A percentile compares a stretch with the other conserved stretches of the same genome.
These are phyloP conservation scores for Pseudofabraea citricarpa DNA, from an alignment of 2,329 filamentous ascomycete genomes.

Conservation along the genomic window DNA sequence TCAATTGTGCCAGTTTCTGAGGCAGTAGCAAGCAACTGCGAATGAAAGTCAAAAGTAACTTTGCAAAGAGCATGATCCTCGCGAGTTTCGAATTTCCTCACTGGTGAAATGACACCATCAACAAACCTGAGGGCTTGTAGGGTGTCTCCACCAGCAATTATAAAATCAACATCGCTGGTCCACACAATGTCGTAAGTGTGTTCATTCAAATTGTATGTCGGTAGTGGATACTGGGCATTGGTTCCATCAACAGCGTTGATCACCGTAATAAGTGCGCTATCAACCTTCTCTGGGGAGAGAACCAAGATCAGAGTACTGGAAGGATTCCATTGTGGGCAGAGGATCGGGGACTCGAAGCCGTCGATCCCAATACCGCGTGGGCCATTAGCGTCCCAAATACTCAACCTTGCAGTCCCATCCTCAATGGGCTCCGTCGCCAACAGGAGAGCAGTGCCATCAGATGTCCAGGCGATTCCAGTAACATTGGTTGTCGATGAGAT, in stretches of 20 bases:
- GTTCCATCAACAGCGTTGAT: slow-evolving; percentile 29
- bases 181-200: slow-evolving; percentile 55
- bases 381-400: slow-evolving; percentile 52
- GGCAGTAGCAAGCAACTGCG: slow-evolving; percentile 51
- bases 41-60: slow-evolving; percentile 50
- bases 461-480: slow-evolving; percentile 57
- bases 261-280: slow-evolving; percentile 51
- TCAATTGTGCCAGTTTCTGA: slow-evolving; percentile 56
- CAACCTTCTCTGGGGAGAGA: slow-evolving; percentile 50
- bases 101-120: slow-evolving; percentile 39
- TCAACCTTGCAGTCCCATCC: slow-evolving; percentile 43
- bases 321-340: slow-evolving; percentile 58
- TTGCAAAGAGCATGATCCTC: slow-evolving; percentile 50
- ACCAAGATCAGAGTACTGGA: slow-evolving; percentile 49
- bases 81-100: slow-evolving; percentile 46
- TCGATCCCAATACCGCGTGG: slow-evolving; percentile 48
- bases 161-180: slow-evolving; percentile 53
- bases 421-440: slow-evolving; percentile 49
- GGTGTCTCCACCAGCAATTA: slow-evolving; percentile 53
- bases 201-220: slow-evolving; percentile 43
- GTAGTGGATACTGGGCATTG: slow-evolving; percentile 40
- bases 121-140: slow-evolving; percentile 44
- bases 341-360: slow-evolving; percentile 54
- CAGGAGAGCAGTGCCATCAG: slow-evolving; percentile 50
- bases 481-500: slow-evolving; percentile 47